Evolutionary conservation across 192 early-diverging fungal genomes (phyloP).

Genomic region (Entomortierella lignicola): DNA sequence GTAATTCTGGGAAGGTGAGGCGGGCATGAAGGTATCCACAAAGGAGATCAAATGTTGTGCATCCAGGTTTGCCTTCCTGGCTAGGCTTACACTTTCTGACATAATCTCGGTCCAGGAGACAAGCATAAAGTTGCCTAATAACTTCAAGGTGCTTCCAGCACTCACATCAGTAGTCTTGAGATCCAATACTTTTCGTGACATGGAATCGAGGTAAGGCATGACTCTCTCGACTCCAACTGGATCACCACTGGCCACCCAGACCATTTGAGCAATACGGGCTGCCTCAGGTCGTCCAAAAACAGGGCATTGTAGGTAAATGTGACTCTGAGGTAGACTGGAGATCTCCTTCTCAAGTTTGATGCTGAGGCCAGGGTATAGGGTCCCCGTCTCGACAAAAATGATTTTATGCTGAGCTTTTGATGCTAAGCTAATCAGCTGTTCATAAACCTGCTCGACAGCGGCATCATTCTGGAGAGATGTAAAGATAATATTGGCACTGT

Average conservation of each 20-base stretch:
- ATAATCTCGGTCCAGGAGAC: constrained; percentile 64
- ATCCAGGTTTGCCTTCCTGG: constrained; percentile 62
- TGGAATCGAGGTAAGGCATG: constrained; percentile 55
- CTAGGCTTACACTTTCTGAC: constrained; percentile 70
- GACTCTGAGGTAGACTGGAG: constrained; percentile 45
- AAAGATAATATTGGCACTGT: constrained; percentile 64
- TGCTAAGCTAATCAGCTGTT: constrained; percentile 3
- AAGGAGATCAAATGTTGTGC: constrained; percentile 64
- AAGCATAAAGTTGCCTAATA: constrained; percentile 77
- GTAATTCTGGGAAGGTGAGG: constrained; percentile 58
- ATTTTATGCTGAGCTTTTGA: not conserved
- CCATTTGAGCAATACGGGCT: constrained; percentile 63
- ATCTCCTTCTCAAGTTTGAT: constrained; percentile 21
- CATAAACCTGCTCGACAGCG: constrained; percentile 57
- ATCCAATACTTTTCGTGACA: constrained; percentile 61
- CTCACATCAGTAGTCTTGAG: constrained; percentile 57
- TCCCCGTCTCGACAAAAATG: constrained; percentile 70
- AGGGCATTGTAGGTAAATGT: constrained; percentile 61
- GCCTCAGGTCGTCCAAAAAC: constrained; percentile 65
- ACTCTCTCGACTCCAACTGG: constrained; percentile 53
- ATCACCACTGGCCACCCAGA: constrained; percentile 64
- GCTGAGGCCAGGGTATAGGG: constrained; percentile 59
- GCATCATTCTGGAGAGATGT: constrained; percentile 67
- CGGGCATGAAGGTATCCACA: constrained; percentile 61
- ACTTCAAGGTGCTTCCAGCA: constrained; percentile 64